Conservation (phyloP, 495 filamentous ascomycete genomes). For the Cercophora sp. region DNA sequence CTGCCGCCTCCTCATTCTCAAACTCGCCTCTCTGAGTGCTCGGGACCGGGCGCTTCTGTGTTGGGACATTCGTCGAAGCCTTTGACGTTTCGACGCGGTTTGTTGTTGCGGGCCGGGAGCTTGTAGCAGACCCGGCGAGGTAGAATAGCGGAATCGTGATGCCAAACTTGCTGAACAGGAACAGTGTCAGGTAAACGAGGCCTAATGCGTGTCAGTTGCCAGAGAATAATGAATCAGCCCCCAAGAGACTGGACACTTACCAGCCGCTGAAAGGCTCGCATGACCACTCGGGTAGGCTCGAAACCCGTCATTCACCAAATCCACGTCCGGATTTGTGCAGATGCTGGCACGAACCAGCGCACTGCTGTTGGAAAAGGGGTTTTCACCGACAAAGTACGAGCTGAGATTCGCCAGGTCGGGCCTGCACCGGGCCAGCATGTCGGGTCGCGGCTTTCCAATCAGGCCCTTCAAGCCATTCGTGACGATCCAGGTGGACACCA, state of each 20-base stretch:
- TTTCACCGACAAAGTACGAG: background rate
- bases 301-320: background rate
- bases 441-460: background rate
- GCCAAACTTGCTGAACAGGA: background rate
- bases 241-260: background rate
- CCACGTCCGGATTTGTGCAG: background rate
- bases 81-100: background rate
- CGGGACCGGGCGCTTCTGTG: too few species aligned
- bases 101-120: background rate
- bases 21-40: too few species aligned
- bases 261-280: background rate
- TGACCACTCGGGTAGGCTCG: background rate
- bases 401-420: background rate
- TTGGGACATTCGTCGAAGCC: too few species aligned
- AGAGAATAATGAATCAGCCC: too few species aligned
- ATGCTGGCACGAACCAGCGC: background rate
- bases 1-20: too few species aligned
- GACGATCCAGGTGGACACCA: background rate
- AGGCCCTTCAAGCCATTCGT: background rate
- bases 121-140: background rate
- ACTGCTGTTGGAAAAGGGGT: background rate
- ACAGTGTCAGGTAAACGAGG: background rate
- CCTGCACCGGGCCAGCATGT: background rate
- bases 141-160: background rate
- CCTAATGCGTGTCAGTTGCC: too few species aligned